Conservation (phyloP, 306 rosid genomes). For the Hippophae rhamnoides region DNA sequence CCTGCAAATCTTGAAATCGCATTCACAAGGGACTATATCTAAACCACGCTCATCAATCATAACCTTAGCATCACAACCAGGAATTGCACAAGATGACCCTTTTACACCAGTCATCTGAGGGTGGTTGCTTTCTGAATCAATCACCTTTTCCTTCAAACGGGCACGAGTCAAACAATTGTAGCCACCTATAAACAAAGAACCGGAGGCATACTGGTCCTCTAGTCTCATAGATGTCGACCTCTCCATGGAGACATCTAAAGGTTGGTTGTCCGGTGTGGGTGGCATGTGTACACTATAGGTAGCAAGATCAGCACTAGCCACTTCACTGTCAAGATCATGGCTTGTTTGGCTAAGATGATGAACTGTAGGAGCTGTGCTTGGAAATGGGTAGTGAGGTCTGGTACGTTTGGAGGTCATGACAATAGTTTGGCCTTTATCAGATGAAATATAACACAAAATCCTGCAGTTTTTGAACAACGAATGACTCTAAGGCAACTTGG, state of each 20-base stretch:
- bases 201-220: conserved; percentile 57
- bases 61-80: conserved; percentile 50
- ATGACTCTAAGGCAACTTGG: no score
- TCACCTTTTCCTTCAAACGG: conserved; percentile 53
- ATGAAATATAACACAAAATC: conserved; percentile 11
- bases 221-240: conserved; percentile 48
- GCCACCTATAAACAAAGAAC: conserved; percentile 66
- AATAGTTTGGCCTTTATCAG: no score
- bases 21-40: conserved; percentile 54
- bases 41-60: conserved; percentile 56
- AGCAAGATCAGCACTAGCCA: conserved; percentile 26
- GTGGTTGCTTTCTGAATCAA: conserved; percentile 48
- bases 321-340: conserved; percentile 39
- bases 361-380: conserved; percentile 24
- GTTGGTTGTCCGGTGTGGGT: conserved; percentile 60
- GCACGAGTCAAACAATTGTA: conserved; percentile 47
- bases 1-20: conserved; percentile 55
- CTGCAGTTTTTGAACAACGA: no score
- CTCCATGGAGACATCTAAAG: conserved; percentile 38
- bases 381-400: conserved; percentile 12
- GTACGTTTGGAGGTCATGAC: conserved; percentile 24
- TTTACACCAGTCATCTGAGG: conserved; percentile 63
- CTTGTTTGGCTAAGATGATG: conserved; percentile 26
- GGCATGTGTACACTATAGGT: conserved; percentile 56
- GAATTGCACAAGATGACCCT: conserved; percentile 46